phyloP scores from a whole-genome alignment of 163 green algal species.

The Scenedesmus sp. region DNA sequence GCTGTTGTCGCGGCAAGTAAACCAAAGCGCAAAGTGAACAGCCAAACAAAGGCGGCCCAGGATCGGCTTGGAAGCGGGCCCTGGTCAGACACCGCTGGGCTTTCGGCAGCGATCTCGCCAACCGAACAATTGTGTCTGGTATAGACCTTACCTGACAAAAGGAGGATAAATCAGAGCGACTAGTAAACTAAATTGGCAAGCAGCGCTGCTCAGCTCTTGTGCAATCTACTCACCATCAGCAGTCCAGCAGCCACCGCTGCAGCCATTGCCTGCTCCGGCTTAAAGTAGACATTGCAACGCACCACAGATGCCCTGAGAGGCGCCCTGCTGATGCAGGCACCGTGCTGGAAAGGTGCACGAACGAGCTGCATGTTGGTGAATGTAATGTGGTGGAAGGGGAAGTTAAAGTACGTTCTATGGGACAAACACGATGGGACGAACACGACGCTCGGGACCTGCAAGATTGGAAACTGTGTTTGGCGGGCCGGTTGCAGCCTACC shows the following conservation, averaged over 20 bases:
- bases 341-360: not conserved
- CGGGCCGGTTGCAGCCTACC: constrained; percentile 14
- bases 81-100: not conserved
- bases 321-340: not conserved
- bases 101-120: not conserved
- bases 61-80: not conserved
- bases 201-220: not conserved
- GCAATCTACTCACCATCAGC: constrained; percentile 28
- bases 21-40: not conserved
- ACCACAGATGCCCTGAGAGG: constrained; percentile 2
- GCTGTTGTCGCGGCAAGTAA: not conserved
- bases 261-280: constrained; percentile 13
- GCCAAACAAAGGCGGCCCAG: not conserved
- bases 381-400: not conserved
- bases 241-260: not conserved
- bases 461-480: not conserved
- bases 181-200: not conserved
- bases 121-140: not conserved
- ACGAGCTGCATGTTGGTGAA: not conserved
- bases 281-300: constrained; percentile 10
- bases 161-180: no score
- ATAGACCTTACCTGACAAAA: not conserved
- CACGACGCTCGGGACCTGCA: not conserved
- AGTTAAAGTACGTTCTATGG: not conserved
- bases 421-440: not conserved